A percentile compares a stretch with the other conserved stretches of the same genome.
Evolutionary conservation across 192 early-diverging fungal species (phyloP).

Genomic region (Chytriomyces sp.): DNA sequence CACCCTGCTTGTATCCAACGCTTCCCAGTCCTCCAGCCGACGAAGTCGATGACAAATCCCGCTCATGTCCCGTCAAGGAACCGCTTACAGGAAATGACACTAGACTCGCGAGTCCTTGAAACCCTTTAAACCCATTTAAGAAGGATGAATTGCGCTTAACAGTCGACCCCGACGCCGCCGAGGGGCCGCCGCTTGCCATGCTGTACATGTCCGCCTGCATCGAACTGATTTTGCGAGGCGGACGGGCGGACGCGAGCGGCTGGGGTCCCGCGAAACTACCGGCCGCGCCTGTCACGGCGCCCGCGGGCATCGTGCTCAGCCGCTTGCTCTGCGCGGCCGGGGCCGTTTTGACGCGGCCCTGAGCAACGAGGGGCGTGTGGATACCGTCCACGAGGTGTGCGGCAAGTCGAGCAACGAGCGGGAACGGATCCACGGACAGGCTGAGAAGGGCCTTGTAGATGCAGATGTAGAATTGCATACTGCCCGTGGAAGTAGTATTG

Average conservation of each 20-base stretch:
- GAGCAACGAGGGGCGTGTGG: not conserved
- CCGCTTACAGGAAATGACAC: constrained; percentile 3
- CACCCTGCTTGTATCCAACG: not conserved
- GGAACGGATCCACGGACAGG: constrained; percentile 81
- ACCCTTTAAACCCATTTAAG: constrained; percentile 32
- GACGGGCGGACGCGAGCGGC: too few relatives aligned
- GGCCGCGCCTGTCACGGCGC: not conserved
- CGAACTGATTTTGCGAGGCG: not conserved
- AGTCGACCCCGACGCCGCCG: too few relatives aligned
- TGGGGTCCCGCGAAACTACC: not conserved
- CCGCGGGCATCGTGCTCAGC: not conserved
- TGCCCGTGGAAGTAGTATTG: constrained; percentile 8
- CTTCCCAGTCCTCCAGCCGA: not conserved
- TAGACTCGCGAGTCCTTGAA: constrained; percentile 24
- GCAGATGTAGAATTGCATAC: constrained; percentile 56
- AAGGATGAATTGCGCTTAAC: constrained; percentile 37
- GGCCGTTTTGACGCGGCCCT: not conserved
- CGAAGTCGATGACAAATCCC: not conserved
- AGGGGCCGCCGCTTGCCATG: not conserved
- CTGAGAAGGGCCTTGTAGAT: constrained; percentile 84
- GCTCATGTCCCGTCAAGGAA: not conserved
- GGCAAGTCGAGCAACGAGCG: constrained; percentile 72
- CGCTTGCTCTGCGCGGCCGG: not conserved
- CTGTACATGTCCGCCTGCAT: not conserved
- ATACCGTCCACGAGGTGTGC: constrained; percentile 69